phyloP scores from a whole-genome alignment of 148 eudicot genomes.

The Simmondsia chinensis region DNA sequence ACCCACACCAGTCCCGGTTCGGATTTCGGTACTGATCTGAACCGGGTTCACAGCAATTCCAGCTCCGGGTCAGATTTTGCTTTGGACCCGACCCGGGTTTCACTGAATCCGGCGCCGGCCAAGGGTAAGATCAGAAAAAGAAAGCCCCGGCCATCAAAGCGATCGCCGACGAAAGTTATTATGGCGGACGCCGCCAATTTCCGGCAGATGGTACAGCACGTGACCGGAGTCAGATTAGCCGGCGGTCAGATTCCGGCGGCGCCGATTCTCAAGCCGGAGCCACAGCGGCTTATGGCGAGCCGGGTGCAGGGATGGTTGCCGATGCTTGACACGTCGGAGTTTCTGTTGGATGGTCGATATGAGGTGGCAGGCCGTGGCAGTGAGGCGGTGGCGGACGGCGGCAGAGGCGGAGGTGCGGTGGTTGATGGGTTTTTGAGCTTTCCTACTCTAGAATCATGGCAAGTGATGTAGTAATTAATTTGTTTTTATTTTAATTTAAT shows the following conservation, averaged over 20 bases:
- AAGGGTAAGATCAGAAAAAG: constrained; percentile 41
- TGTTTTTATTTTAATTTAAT: too few species aligned
- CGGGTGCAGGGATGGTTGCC: constrained; percentile 40
- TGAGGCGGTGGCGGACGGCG: constrained; percentile 12
- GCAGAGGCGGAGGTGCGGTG: constrained; percentile 26
- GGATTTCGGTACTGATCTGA: too few species aligned
- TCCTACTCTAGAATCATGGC: constrained; percentile 83
- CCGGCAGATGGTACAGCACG: constrained; percentile 86
- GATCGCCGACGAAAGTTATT: constrained; percentile 58
- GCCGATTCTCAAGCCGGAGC: constrained; percentile 57
- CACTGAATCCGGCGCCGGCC: constrained; percentile 5
- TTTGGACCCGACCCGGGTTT: constrained; percentile 18
- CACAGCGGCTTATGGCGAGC: constrained; percentile 42
- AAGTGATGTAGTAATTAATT: constrained; percentile 14
- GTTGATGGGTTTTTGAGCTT: constrained; percentile 53
- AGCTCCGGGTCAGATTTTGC: too few species aligned
- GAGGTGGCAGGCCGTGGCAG: constrained; percentile 5
- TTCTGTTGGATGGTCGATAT: constrained; percentile 34
- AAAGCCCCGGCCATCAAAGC: constrained; percentile 63
- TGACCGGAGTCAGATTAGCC: constrained; percentile 54
- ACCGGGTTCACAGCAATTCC: too few species aligned
- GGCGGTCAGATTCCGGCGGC: constrained; percentile 8
- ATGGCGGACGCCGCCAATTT: constrained; percentile 70
- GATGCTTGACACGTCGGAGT: constrained; percentile 72
- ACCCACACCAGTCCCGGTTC: too few species aligned